Conservation (phyloP, 148 eudicot species). For the Rhododendron kiyosumense region DNA sequence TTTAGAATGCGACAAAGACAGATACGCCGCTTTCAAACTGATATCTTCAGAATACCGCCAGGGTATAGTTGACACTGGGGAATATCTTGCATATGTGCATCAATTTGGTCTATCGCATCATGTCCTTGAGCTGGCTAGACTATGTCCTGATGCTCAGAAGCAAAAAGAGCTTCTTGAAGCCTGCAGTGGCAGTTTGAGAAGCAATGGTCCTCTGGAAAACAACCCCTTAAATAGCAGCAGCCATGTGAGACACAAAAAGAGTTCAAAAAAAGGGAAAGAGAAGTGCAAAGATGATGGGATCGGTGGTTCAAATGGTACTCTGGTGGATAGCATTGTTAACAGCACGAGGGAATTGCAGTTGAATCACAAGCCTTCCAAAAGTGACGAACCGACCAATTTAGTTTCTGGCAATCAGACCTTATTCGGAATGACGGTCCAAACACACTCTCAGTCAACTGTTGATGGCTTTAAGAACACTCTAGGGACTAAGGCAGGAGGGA, state of each 20-base stretch:
- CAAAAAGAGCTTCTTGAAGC: slow-evolving; percentile 67
- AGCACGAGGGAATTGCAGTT: slow-evolving; percentile 57
- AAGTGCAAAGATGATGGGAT: slow-evolving; percentile 31
- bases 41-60: slow-evolving; percentile 69
- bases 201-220: slow-evolving; percentile 32
- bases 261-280: slow-evolving; percentile 55
- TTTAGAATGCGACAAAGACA: slow-evolving; percentile 55
- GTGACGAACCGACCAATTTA: slow-evolving; percentile 17
- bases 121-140: slow-evolving; percentile 66
- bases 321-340: slow-evolving; percentile 48
- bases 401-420: slow-evolving; percentile 13
- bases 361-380: slow-evolving; percentile 38
- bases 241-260: slow-evolving; percentile 27
- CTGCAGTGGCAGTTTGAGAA: slow-evolving; percentile 33
- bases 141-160: slow-evolving; percentile 65
- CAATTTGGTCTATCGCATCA: slow-evolving; percentile 78
- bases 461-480: slow-evolving; percentile 17
- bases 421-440: slow-evolving; percentile 5
- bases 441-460: slow-evolving; percentile 10
- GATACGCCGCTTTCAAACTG: slow-evolving; percentile 52
- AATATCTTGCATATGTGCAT: slow-evolving; percentile 53
- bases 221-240: slow-evolving; percentile 25
- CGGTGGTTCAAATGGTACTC: slow-evolving; percentile 33
- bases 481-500: slow-evolving; percentile 24
- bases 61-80: slow-evolving; percentile 53